phyloP scores from a whole-genome alignment of 805 yeast species.

The Wickerhamomyces bovis region DNA sequence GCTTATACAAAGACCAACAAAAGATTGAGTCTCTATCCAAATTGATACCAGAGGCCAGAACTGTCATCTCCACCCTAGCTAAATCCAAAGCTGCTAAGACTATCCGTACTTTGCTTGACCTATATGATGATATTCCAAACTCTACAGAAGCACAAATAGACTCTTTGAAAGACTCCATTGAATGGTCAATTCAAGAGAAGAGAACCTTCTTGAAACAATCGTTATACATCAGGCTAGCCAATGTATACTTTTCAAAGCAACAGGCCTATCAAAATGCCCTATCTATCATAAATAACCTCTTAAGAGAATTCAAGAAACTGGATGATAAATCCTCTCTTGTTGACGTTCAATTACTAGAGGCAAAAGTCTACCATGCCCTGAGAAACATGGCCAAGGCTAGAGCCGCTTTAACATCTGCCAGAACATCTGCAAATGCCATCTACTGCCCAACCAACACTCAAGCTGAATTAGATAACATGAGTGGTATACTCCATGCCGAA shows the following conservation, averaged over 20 bases:
- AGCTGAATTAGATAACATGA: conserved; percentile 91
- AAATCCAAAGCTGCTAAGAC: conserved; percentile 94
- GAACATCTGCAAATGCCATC: conserved; percentile 95
- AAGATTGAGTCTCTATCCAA: conserved; percentile 47
- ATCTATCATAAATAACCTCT: conserved; percentile 60
- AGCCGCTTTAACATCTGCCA: conserved; percentile 89
- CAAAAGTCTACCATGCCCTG: conserved; percentile 84
- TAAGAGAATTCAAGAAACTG: conserved; percentile 82
- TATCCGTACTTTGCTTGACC: conserved; percentile 73
- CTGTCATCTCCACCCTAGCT: conserved; percentile 72
- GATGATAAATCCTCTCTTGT: conserved; percentile 95
- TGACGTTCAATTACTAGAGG: conserved; percentile 89
- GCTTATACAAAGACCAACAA: conserved; percentile 48
- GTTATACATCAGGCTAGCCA: conserved; percentile 76
- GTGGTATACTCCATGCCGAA: conserved; percentile 93
- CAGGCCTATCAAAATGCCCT: conserved; percentile 62
- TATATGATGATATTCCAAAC: conserved; percentile 57
- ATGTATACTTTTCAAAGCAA: conserved; percentile 61
- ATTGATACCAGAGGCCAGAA: conserved; percentile 64
- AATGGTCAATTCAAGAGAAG: conserved; percentile 80
- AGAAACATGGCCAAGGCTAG: conserved; percentile 87
- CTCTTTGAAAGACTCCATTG: conserved; percentile 73
- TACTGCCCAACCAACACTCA: conserved; percentile 92
- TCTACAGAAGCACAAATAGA: conserved; percentile 64
- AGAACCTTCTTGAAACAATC: conserved; percentile 87